These are phyloP conservation scores for Bolboschoenoplectus hybrid DNA, from an alignment of 202 grass and related monocot species.

Conservation along the genomic window DNA sequence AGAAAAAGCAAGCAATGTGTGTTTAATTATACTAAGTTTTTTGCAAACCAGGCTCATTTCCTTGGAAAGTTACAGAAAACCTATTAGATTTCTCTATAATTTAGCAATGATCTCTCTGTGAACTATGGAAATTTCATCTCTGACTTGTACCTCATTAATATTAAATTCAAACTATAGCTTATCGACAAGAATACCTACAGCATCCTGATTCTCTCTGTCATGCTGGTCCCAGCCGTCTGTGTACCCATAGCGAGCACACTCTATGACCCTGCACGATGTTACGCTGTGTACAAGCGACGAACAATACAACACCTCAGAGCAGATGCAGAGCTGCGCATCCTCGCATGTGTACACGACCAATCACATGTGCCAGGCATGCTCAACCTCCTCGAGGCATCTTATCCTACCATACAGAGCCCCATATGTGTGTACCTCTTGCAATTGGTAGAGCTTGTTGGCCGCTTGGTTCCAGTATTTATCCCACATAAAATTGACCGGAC, in stretches of 20 bases:
- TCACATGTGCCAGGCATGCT: constrained; percentile 64
- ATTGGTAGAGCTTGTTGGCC: constrained; percentile 72
- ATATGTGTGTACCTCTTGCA: constrained; percentile 70
- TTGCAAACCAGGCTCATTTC: background rate
- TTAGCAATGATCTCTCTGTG: background rate
- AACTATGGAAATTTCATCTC: background rate
- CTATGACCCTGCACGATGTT: constrained; percentile 68
- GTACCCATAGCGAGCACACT: constrained; percentile 53
- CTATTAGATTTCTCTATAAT: background rate
- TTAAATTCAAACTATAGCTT: constrained; percentile 43
- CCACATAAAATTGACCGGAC: constrained; percentile 47
- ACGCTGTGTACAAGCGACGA: constrained; percentile 72
- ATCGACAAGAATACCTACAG: constrained; percentile 50
- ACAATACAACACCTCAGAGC: constrained; percentile 74
- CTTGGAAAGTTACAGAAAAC: background rate
- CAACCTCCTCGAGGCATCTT: constrained; percentile 66
- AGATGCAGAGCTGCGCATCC: constrained; percentile 61
- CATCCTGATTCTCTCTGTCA: constrained; percentile 41
- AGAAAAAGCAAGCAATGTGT: background rate
- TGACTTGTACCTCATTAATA: constrained; percentile 20
- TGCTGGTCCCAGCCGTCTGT: constrained; percentile 51
- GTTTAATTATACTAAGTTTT: background rate
- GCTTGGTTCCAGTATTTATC: constrained; percentile 64
- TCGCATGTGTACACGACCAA: constrained; percentile 69
- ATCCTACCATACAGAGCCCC: constrained; percentile 49